Base-by-base conservation (phyloP, 805 yeast genomes). In the Clavispora phyllophila region DNA sequence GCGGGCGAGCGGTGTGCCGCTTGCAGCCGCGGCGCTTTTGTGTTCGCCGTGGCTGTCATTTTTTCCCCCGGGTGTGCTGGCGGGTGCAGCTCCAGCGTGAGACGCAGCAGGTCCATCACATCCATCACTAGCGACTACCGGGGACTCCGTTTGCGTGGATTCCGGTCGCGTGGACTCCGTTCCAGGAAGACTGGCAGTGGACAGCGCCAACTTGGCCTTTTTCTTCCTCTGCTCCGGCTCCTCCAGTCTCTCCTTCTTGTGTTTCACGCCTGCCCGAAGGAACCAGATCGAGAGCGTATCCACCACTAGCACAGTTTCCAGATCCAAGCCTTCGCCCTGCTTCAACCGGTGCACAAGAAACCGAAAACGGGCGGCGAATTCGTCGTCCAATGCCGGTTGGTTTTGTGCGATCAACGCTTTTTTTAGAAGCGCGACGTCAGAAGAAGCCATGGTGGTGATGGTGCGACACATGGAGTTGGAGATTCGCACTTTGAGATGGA, bases 241-340 rank as follows among this genome's bases (percentile, higher is more conserved):
- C 18, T 26, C 14, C 9, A n/a, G n/a, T 8, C n/a, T 10, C 9
- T 10, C 20, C 14, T 10, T 25, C 47, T 55, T 2, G 58, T 54
- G 5, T 41, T 36, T 5, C 51, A 44, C 8, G 56, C 42, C 9
- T 61, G 78, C 63, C 51, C 95, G 66, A 12, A 78, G 67, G 2
- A 83, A 51, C 82, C 90, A 85, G 5, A 87, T 70, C 1, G 87
- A 63, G 22, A 85, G 55, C 0, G 84, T 66, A 52, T 87, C 95
- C 36, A 54, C 43, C 20, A 47, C 36, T 17, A 53, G 31, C 26
- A 55, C 47, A 10, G 54, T 41, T 36, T 43, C 41, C 17, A 40
- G 25, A 19, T 50, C 54, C 17, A 36, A 29, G 4, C 13, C 33
- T 13, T 15, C 20, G 33, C 20, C 33, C 13, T 12, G 33, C 6